phyloP scores from a whole-genome alignment of 495 filamentous ascomycete genomes.

The Paragyromitra xinjiangensis region DNA sequence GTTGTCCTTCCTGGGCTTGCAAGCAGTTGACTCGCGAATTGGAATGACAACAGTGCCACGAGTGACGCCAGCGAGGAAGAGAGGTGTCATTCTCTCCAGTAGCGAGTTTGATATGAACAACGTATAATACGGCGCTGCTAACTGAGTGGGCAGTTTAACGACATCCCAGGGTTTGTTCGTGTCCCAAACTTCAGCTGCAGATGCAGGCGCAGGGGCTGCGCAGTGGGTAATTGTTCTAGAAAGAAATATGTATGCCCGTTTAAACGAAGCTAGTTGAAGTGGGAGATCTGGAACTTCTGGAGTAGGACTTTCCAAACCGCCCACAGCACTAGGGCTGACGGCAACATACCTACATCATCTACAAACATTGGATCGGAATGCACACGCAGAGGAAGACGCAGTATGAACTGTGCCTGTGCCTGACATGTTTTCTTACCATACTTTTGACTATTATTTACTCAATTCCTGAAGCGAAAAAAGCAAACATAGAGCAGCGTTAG shows the following conservation, averaged over 20 bases:
- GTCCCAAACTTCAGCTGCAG: slow-evolving; percentile 32
- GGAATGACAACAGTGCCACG: slow-evolving; percentile 14
- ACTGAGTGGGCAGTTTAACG: slow-evolving; percentile 19
- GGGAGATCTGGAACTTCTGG: slow-evolving; percentile 7
- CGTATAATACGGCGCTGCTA: slow-evolving; percentile 8
- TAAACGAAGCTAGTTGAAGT: slow-evolving; percentile 3
- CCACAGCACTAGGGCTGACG: slow-evolving; percentile 47
- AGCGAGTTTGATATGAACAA: slow-evolving; percentile 15
- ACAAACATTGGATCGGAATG: slow-evolving; percentile 44
- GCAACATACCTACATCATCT: slow-evolving; percentile 45
- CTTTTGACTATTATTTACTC: background rate
- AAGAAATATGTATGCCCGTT: slow-evolving; percentile 33
- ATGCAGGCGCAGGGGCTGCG: slow-evolving; percentile 51
- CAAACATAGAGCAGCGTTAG: slow-evolving; percentile 39
- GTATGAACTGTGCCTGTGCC: slow-evolving; percentile 39
- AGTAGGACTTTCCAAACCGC: slow-evolving; percentile 25
- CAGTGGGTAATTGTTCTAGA: slow-evolving; percentile 8
- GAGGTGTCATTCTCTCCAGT: background rate
- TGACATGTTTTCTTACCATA: slow-evolving; percentile 18
- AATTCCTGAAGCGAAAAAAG: slow-evolving; percentile 34
- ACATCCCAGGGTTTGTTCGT: slow-evolving; percentile 26
- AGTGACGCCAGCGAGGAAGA: slow-evolving; percentile 33
- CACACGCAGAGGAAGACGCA: slow-evolving; percentile 24
- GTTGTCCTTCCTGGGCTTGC: slow-evolving; percentile 29
- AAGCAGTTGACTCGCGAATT: slow-evolving; percentile 6